These are phyloP conservation scores for Sarocladium oryzae DNA, from an alignment of 2,329 filamentous ascomycete species.

Conservation along the genomic window DNA sequence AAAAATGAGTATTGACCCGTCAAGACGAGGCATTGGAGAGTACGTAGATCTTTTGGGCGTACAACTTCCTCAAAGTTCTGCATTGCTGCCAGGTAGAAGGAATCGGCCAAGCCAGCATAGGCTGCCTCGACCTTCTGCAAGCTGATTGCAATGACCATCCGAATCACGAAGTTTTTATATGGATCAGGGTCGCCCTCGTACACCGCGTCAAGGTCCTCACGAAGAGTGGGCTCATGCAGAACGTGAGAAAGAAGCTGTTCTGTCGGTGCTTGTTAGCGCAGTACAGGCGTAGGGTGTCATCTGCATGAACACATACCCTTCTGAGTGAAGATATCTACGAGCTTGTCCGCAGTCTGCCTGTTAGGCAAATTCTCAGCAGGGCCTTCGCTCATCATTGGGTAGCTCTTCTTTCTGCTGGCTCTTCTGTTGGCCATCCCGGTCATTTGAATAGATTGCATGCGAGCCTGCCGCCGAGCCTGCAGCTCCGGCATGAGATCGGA, in stretches of 20 bases:
- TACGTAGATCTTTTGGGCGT: conserved; percentile 81
- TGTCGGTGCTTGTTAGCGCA: conserved; percentile 27
- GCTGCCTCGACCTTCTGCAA: conserved; percentile 85
- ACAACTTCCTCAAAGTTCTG: conserved; percentile 76
- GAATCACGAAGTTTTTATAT: conserved; percentile 80
- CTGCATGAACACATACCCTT: conserved; percentile 52
- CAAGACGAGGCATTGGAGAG: conserved; percentile 80
- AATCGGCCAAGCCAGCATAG: conserved; percentile 90
- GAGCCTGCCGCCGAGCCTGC: conserved; percentile 48
- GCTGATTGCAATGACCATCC: conserved; percentile 91
- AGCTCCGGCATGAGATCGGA: conserved; percentile 81
- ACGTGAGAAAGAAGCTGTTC: conserved; percentile 85
- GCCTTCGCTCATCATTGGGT: conserved; percentile 81
- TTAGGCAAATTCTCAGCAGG: conserved; percentile 72
- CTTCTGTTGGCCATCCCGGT: conserved; percentile 27
- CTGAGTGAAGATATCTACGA: conserved; percentile 79
- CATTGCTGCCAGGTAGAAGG: conserved; percentile 88
- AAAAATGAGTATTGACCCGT: conserved; percentile 88
- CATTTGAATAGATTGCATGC: conserved; percentile 54
- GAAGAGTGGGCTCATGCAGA: conserved; percentile 76
- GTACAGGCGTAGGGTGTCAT: conserved; percentile 1
- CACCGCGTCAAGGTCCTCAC: conserved; percentile 70
- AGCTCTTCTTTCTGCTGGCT: conserved; percentile 70
- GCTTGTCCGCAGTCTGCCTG: conserved; percentile 64
- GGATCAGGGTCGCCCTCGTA: conserved; percentile 70